These are phyloP conservation scores for Eleusine coracana DNA, from an alignment of 176 grass and related monocot species.

Conservation along the genomic window DNA sequence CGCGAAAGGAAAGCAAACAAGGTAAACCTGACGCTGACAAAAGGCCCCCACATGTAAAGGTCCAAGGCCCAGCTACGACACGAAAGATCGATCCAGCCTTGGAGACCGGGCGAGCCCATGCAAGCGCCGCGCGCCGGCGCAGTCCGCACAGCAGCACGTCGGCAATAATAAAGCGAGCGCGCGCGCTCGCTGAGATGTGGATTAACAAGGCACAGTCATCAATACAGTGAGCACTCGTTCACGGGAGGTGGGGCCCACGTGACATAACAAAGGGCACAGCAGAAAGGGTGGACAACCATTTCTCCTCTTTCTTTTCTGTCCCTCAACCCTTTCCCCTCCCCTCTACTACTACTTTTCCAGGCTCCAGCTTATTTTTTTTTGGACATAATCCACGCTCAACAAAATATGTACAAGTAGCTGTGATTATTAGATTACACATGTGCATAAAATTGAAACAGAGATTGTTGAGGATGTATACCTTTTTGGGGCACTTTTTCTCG, in stretches of 20 bases:
- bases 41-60: not conserved
- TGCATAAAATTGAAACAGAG: not conserved
- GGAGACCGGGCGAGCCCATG: slow-evolving; percentile 3
- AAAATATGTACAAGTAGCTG: not conserved
- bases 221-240: slow-evolving; percentile 9
- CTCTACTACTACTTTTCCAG: not conserved
- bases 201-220: slow-evolving; percentile 34
- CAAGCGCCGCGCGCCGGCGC: not conserved
- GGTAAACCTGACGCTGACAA: not conserved
- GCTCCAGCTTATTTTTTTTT: not conserved
- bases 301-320: not conserved
- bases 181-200: not conserved
- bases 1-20: not conserved
- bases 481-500: slow-evolving; percentile 85
- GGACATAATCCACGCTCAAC: not conserved
- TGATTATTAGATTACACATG: not conserved
- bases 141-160: not conserved
- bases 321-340: not conserved
- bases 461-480: slow-evolving; percentile 46
- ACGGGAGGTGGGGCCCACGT: slow-evolving; percentile 33
- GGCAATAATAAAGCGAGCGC: too few relatives aligned
- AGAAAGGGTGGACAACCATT: not conserved
- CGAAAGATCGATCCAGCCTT: not conserved
- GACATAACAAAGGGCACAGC: not conserved
- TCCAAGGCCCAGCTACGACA: slow-evolving; percentile 10